phyloP scores from a whole-genome alignment of 2,329 filamentous ascomycete genomes.

The Aurifilum marmelostoma region DNA sequence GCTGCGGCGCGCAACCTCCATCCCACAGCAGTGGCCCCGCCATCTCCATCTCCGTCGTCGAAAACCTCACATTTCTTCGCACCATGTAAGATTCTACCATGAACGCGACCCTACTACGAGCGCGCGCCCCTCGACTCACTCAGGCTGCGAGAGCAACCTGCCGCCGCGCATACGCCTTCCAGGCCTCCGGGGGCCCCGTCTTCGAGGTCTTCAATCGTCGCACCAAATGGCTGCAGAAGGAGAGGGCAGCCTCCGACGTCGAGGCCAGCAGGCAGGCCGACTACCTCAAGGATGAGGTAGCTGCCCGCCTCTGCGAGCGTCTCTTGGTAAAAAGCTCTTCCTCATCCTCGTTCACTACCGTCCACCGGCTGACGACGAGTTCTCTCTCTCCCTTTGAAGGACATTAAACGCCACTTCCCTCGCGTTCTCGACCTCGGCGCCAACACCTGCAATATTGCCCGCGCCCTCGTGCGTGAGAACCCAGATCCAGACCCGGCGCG shows the following conservation, averaged over 20 bases:
- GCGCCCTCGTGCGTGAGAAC: constrained; percentile 73
- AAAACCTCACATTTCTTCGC: neutral
- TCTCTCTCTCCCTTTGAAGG: constrained; percentile 50
- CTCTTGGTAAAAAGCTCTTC: constrained; percentile 64
- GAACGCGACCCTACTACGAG: constrained; percentile 26
- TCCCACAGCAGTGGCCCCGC: constrained; percentile 9
- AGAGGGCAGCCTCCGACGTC: constrained; percentile 74
- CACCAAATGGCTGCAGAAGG: constrained; percentile 89
- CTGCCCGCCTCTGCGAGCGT: constrained; percentile 79
- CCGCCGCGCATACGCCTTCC: constrained; percentile 72
- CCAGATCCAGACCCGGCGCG: constrained; percentile 62
- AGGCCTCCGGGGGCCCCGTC: constrained; percentile 74
- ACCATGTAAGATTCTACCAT: constrained; percentile 26
- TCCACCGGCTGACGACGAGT: neutral
- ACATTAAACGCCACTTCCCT: constrained; percentile 88
- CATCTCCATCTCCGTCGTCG: neutral
- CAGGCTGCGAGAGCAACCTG: constrained; percentile 33
- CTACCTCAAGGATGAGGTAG: constrained; percentile 93
- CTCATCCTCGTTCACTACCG: too few species aligned
- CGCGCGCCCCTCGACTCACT: constrained; percentile 13
- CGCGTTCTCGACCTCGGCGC: constrained; percentile 90
- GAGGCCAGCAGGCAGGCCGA: constrained; percentile 79
- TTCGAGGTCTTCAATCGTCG: constrained; percentile 90
- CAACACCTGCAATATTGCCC: constrained; percentile 92
- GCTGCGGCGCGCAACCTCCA: neutral